phyloP scores from a whole-genome alignment of 148 eudicot genomes.

The Dianthus caryophyllus region DNA sequence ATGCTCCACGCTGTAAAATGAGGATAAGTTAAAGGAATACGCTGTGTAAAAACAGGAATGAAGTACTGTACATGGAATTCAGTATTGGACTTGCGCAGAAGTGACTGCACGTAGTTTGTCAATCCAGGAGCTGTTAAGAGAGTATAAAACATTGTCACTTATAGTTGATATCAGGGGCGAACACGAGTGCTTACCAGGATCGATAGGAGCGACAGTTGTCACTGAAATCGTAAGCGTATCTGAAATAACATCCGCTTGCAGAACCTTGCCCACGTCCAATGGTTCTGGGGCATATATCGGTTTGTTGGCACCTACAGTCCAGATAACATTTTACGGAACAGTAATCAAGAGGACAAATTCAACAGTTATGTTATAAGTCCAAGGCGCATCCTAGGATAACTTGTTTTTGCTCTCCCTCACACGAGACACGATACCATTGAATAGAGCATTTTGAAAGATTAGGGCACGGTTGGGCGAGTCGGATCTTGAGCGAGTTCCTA shows the following conservation, averaged over 20 bases:
- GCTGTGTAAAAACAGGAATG: not conserved
- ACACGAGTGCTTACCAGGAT: conserved; percentile 46
- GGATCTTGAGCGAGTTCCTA: conserved; percentile 76
- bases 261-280: conserved; percentile 69
- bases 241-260: conserved; percentile 72
- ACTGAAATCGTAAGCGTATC: conserved; percentile 58
- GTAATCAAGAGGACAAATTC: conserved; percentile 8
- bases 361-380: too few species aligned
- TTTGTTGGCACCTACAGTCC: conserved; percentile 73
- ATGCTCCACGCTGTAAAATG: too few species aligned
- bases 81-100: conserved; percentile 54
- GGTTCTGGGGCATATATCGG: conserved; percentile 88
- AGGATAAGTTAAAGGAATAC: too few species aligned
- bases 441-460: conserved; percentile 78
- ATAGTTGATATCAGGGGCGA: not conserved
- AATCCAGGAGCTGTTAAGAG: conserved; percentile 66
- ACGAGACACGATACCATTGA: conserved; percentile 87
- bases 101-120: conserved; percentile 62
- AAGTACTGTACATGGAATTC: conserved; percentile 63
- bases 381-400: conserved; percentile 58
- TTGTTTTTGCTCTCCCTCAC: conserved; percentile 76
- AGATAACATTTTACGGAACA: too few species aligned
- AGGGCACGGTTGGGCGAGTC: conserved; percentile 58
- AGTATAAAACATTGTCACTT: conserved; percentile 1
- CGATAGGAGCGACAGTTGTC: conserved; percentile 57